phyloP scores from a whole-genome alignment of 2,329 filamentous ascomycete genomes.

The Pyrenophora teres region DNA sequence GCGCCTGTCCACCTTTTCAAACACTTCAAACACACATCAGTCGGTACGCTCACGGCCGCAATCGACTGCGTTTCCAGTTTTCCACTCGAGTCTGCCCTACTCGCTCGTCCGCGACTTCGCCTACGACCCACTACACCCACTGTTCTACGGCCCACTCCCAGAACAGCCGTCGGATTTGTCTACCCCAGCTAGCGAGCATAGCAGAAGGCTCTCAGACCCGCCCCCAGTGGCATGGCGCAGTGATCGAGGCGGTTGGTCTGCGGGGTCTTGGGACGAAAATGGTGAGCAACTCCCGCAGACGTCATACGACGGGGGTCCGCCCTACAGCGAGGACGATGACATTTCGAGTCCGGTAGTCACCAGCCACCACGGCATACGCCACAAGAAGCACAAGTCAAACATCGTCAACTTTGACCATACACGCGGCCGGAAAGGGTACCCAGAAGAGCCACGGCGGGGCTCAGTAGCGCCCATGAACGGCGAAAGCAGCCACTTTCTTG shows the following conservation, averaged over 20 bases:
- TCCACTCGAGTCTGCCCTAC: slow-evolving; percentile 84
- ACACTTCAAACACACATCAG: slow-evolving; percentile 41
- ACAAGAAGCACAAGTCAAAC: slow-evolving; percentile 74
- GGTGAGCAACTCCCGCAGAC: slow-evolving; percentile 78
- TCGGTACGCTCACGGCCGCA: slow-evolving; percentile 71
- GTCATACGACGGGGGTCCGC: slow-evolving; percentile 78
- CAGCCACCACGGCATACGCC: slow-evolving; percentile 65
- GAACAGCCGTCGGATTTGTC: slow-evolving; percentile 78
- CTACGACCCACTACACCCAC: slow-evolving; percentile 78
- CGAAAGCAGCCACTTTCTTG: slow-evolving; percentile 75
- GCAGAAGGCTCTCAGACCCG: slow-evolving; percentile 77
- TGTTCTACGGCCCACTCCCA: slow-evolving; percentile 92
- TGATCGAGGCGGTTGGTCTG: slow-evolving; percentile 62
- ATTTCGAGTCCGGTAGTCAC: slow-evolving; percentile 86
- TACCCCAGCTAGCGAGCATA: slow-evolving; percentile 80
- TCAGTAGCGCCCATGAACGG: slow-evolving; percentile 57
- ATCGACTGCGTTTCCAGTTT: slow-evolving; percentile 81
- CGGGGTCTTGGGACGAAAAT: slow-evolving; percentile 57
- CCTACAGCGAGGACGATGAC: slow-evolving; percentile 95
- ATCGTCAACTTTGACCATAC: slow-evolving; percentile 49
- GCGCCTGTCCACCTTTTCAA: slow-evolving; percentile 82
- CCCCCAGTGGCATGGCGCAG: slow-evolving; percentile 74
- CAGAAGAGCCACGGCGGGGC: slow-evolving; percentile 52
- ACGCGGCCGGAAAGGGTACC: slow-evolving; percentile 39
- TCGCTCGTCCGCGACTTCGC: slow-evolving; percentile 96